phyloP scores from a whole-genome alignment of 495 filamentous ascomycete species.

The Aspergillus mulundensis region DNA sequence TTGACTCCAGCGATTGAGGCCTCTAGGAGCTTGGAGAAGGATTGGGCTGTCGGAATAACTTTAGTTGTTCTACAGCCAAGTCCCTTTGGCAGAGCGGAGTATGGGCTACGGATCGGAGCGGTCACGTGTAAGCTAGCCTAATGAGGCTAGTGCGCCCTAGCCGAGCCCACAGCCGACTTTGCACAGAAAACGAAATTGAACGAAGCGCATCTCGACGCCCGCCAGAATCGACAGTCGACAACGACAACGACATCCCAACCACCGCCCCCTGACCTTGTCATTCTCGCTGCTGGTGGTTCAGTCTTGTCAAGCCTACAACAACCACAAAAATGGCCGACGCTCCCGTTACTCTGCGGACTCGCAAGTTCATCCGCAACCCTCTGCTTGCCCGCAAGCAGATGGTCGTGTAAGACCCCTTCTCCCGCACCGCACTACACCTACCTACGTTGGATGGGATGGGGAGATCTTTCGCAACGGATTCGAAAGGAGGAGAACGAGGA shows the following conservation, averaged over 20 bases:
- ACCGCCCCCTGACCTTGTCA: constrained; percentile 16
- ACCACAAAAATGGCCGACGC: constrained; percentile 80
- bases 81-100: neutral
- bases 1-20: neutral
- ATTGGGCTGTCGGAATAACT: neutral
- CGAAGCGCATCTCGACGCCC: constrained; percentile 22
- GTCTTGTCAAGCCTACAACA: constrained; percentile 32
- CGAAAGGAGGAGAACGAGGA: constrained; percentile 12
- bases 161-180: constrained; percentile 41
- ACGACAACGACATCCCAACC: constrained; percentile 24
- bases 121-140: constrained; percentile 15
- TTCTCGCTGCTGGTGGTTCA: constrained; percentile 19
- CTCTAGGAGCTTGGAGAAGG: neutral
- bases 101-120: neutral
- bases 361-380: constrained; percentile 99
- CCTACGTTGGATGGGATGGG: neutral
- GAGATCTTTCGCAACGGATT: neutral
- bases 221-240: constrained; percentile 23
- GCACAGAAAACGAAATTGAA: constrained; percentile 35
- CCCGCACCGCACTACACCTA: neutral
- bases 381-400: constrained; percentile 98
- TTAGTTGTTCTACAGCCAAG: neutral
- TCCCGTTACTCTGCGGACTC: constrained; percentile 94
- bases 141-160: constrained; percentile 35
- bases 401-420: constrained; percentile 83